phyloP scores from a whole-genome alignment of 768 basidiomycete genomes.

The Podaxis carcinomalis region DNA sequence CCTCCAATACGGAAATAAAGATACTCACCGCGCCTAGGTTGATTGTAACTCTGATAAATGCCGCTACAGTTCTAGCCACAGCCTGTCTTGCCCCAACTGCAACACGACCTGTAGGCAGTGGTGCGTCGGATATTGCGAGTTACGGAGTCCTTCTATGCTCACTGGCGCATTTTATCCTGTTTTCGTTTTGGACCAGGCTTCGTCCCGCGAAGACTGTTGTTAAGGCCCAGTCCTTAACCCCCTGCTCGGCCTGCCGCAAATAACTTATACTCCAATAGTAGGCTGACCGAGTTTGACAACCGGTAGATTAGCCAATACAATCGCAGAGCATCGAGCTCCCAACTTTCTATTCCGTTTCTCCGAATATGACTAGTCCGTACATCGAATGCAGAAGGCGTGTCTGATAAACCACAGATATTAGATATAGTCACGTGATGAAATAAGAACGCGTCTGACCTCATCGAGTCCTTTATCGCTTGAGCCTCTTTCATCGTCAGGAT shows the following conservation, averaged over 20 bases:
- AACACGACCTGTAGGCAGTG: conserved; percentile 34
- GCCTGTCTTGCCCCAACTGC: conserved; percentile 30
- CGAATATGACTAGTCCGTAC: background rate
- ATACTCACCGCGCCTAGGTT: conserved; percentile 25
- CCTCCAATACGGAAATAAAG: conserved; percentile 11
- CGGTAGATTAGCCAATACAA: background rate
- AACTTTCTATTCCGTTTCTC: background rate
- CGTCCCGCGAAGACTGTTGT: conserved; percentile 23
- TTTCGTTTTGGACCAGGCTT: conserved; percentile 17
- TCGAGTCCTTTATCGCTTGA: conserved; percentile 3
- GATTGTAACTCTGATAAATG: conserved; percentile 37
- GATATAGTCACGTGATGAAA: background rate
- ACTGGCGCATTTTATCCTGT: background rate
- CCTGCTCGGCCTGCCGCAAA: conserved; percentile 15
- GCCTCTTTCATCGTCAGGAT: conserved; percentile 28
- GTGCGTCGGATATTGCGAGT: conserved; percentile 20
- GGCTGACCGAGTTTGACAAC: background rate
- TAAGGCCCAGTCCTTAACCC: conserved; percentile 12
- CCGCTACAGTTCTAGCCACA: conserved; percentile 38
- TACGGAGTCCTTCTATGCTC: background rate
- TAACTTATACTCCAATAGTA: background rate
- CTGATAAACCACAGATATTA: background rate
- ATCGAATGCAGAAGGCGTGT: background rate
- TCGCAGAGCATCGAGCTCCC: background rate
- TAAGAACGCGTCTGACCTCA: conserved; percentile 1